Conservation (phyloP, 1,139 yeast species). For the Candida gigantensis region DNA sequence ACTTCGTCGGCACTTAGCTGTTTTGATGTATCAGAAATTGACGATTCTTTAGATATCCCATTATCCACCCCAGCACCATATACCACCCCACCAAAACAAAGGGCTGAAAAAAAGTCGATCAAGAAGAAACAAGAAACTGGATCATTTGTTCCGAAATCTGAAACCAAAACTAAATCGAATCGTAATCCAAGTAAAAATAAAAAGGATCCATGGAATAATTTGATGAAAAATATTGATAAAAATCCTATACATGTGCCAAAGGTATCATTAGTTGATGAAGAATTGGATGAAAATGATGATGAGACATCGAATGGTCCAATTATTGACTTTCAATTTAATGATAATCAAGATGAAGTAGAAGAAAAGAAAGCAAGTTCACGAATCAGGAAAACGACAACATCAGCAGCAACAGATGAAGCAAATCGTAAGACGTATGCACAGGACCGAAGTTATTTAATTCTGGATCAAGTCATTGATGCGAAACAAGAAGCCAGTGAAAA, state of each 20-base stretch:
- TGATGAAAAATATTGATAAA: conserved; percentile 20
- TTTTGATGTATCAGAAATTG: too few species aligned
- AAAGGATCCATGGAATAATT: conserved; percentile 25
- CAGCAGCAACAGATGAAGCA: background rate
- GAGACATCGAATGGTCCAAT: background rate
- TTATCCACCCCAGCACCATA: too few species aligned
- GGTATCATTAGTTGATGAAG: conserved; percentile 8
- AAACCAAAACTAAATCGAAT: background rate
- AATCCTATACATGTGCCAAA: background rate
- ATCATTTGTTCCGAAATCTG: background rate
- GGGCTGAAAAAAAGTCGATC: too few species aligned
- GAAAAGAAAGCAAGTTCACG: conserved; percentile 1
- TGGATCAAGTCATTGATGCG: conserved; percentile 12
- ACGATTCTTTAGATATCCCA: too few species aligned
- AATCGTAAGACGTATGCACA: conserved; percentile 20
- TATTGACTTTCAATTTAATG: conserved; percentile 1
- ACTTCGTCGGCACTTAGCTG: too few species aligned
- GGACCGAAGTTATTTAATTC: conserved; percentile 24
- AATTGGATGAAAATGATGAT: conserved; percentile 1
- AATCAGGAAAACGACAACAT: background rate
- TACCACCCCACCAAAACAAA: too few species aligned
- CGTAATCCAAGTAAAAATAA: conserved; percentile 8
- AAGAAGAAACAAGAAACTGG: too few species aligned
- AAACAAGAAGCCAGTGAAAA: conserved; percentile 9
- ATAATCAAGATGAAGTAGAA: conserved; percentile 1